phyloP scores from a whole-genome alignment of 257 asterid genomes.

The Nicotiana otophora region DNA sequence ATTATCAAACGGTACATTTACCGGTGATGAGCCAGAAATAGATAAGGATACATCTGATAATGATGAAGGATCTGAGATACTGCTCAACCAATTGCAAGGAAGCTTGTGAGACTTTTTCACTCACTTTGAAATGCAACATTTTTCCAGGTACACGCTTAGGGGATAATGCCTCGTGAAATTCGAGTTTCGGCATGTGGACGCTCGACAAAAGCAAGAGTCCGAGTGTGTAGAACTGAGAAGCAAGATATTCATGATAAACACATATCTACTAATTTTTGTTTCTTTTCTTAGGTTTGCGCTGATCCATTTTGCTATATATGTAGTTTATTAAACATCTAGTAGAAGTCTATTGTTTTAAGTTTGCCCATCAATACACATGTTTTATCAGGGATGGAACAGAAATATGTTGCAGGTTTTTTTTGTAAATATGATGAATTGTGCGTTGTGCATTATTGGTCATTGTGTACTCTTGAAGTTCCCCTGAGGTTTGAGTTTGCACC shows the following conservation, averaged over 20 bases:
- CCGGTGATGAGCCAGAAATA: conserved; percentile 9
- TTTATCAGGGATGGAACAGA: not conserved
- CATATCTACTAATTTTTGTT: not conserved
- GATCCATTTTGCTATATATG: not conserved
- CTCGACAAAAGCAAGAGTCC: not conserved
- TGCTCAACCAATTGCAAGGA: conserved; percentile 51
- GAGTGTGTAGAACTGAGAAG: not conserved
- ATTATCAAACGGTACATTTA: conserved; percentile 16
- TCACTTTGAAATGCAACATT: not conserved
- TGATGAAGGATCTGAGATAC: conserved; percentile 25
- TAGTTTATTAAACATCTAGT: not conserved
- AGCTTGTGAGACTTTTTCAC: conserved; percentile 40
- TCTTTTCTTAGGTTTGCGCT: not conserved
- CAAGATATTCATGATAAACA: not conserved
- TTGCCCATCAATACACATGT: not conserved
- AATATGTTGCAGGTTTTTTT: not conserved
- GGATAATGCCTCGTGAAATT: not conserved
- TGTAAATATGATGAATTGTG: not conserved
- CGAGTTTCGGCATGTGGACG: not conserved
- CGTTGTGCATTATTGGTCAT: not conserved
- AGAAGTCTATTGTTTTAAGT: not conserved
- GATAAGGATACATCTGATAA: conserved; percentile 24
- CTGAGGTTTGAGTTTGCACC: not conserved
- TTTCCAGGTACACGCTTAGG: not conserved
- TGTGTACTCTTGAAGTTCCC: not conserved